These are phyloP conservation scores for Cladosporium velox DNA, from an alignment of 2,329 filamentous ascomycete species.

Conservation along the genomic window DNA sequence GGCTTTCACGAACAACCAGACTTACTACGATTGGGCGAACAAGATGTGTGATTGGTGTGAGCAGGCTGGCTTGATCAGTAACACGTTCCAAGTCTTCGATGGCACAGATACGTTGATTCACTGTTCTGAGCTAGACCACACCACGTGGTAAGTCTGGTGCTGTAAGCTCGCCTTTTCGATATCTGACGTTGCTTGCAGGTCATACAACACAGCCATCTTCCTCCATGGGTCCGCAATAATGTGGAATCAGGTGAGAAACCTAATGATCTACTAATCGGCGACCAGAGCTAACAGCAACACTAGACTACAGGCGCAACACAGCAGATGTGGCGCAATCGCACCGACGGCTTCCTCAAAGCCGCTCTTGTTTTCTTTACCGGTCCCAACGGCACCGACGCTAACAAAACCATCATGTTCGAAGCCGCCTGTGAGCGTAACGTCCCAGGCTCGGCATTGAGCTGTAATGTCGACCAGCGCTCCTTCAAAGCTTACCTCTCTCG, in stretches of 20 bases:
- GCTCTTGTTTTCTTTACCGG: constrained; percentile 44
- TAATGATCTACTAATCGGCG: neutral
- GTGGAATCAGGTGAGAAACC: constrained; percentile 42
- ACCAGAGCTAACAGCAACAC: too few species aligned
- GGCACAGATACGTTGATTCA: constrained; percentile 49
- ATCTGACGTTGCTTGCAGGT: constrained; percentile 45
- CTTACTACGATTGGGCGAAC: constrained; percentile 66
- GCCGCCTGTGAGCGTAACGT: constrained; percentile 37
- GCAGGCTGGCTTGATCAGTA: constrained; percentile 61
- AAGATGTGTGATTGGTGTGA: constrained; percentile 40
- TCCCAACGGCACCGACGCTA: constrained; percentile 24
- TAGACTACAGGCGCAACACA: constrained; percentile 26
- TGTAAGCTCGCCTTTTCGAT: too few species aligned
- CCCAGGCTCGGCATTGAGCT: constrained; percentile 24
- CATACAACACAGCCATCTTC: constrained; percentile 49
- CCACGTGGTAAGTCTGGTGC: constrained; percentile 41
- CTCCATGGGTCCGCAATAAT: constrained; percentile 51
- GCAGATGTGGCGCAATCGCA: constrained; percentile 30
- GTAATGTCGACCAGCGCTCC: constrained; percentile 48
- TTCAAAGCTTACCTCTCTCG: constrained; percentile 47
- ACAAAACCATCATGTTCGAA: constrained; percentile 45
- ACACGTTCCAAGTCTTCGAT: constrained; percentile 51
- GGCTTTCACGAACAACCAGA: constrained; percentile 47
- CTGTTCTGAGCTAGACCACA: constrained; percentile 48
- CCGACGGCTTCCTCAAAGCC: constrained; percentile 27